These are phyloP conservation scores for Nothophoma quercina DNA, from an alignment of 2,329 filamentous ascomycete genomes.

Conservation along the genomic window DNA sequence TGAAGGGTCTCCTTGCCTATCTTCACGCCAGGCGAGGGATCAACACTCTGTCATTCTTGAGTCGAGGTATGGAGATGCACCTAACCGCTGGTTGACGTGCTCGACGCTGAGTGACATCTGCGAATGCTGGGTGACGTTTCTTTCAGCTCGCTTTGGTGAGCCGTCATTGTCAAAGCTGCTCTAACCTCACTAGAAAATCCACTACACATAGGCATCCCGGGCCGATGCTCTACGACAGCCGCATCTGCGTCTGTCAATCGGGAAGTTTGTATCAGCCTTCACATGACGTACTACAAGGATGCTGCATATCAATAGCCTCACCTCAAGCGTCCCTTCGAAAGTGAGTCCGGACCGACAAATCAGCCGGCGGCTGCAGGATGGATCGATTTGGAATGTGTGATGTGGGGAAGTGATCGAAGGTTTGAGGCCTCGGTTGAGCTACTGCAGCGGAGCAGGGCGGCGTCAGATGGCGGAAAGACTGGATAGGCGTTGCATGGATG, in stretches of 20 bases:
- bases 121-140: neutral
- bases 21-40: too few relatives aligned
- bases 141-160: neutral
- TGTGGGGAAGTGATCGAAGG: neutral
- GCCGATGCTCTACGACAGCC: neutral
- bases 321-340: too few relatives aligned
- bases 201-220: neutral
- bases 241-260: constrained; percentile 3
- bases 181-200: neutral
- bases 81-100: too few relatives aligned
- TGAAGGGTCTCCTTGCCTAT: too few relatives aligned
- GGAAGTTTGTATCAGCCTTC: neutral
- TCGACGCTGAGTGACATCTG: neutral
- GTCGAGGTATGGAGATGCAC: too few relatives aligned
- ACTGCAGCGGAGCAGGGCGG: constrained; percentile 2
- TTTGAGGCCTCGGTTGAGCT: neutral
- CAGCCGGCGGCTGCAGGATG: neutral
- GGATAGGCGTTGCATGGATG: neutral
- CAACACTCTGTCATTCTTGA: too few relatives aligned
- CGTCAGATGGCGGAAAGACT: neutral
- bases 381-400: neutral
- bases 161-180: neutral
- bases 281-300: neutral
- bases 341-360: neutral
- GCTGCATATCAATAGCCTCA: neutral